Base-by-base conservation (phyloP, 148 eudicot genomes). In the Fagopyrum tataricum region DNA sequence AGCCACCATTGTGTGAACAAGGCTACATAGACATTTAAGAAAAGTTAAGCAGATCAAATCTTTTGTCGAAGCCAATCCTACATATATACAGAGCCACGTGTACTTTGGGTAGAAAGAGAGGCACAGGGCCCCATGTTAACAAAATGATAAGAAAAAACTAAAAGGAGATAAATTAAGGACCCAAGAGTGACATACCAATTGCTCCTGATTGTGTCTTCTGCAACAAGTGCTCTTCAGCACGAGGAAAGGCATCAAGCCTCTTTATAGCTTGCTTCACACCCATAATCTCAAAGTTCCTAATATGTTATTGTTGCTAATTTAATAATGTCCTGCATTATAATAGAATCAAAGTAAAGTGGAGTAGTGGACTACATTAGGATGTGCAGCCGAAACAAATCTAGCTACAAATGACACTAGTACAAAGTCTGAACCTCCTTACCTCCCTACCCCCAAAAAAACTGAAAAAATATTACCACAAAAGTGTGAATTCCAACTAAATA, bases 191-290 rank as follows among this genome's bases (percentile, higher is more conserved):
- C 44, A 69, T 87, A 95, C 98, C 97, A 73, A 95, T 64, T 20
- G 98, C 98, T 2, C 98, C 98, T 7, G 93, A 88, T 81, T 88
- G 88, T 42, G 98, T 95, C 74, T 91, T 95, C 84, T 87, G 93
- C 86, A 95, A 72, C 81, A 95, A 83, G 74, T 95, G 98, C 24
- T 95, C 98, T 78, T 95, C 98, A 13, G 98, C 90, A 37, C 97
- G 90, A 52, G 98, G 97, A 72, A 95, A 95, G 24, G 98, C 98
- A 81, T 95, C 98, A 7, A 95, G 78, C 43, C 74, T 90, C 79
- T 77, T 90, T 61, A 95, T 81, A 49, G 90, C 84, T 85, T 95
- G 97, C 78, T 81, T 95, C 70, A 95, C 83, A 72, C 96, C 96
- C 98, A 94, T 93, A 74, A 46, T 77, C 37, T 70, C n/a, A 31